Evolutionary conservation across 139 green algal species (phyloP), one percentile per base, ranked within the genome.

Genomic region (Auxenochlorella pyrenoidosa): DNA sequence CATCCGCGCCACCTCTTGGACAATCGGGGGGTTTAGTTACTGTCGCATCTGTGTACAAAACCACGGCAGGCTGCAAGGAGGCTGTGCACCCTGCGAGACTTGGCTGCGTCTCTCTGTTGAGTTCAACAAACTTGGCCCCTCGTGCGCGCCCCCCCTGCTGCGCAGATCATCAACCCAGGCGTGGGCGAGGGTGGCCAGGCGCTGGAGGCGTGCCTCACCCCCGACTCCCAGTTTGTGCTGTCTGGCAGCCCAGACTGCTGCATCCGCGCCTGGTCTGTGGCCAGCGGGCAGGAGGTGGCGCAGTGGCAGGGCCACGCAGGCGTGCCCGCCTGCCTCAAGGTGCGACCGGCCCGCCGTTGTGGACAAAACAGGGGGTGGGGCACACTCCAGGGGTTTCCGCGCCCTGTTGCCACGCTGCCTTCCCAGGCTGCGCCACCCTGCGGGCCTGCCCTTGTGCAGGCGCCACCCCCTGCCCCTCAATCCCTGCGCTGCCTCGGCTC

Each of bases 161-260:
- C 36, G 47, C 51, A 75, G 54, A 93, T 94, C 32, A 19, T 75
- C 58, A 96, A 85, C 63, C 80, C 90, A 28, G 92, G 93, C 38
- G 86, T 91, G 32, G 88, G 91, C 10, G 92, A 94, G 60, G 92
- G 90, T 1, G 87, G 87, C 0, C 75, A 83, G 1, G 85, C 93
- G 0, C 87, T 97, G 72, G 91, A 98, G 87, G 94, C 96, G 8
- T 92, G 84, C 71, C 95, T 98, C 88, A 97, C 90, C 26, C 90
- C 95, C 21, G 96, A 99, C 90, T 91, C 89, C 30, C 86, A 95
- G 78, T 98, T 93, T 87, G 87, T 98, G 30, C 47, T 98, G 36
- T 94, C 92, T 80, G 95, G 95, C 44, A 95, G 91, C 80, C 91
- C 94, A 18, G 94, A 98, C 90, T 83, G 90, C 22, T 87, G 80